Percentiles rank a stretch among this genome's conserved stretches.
Conservation (phyloP, 768 basidiomycete genomes). For the Melanogaster broomeanus region DNA sequence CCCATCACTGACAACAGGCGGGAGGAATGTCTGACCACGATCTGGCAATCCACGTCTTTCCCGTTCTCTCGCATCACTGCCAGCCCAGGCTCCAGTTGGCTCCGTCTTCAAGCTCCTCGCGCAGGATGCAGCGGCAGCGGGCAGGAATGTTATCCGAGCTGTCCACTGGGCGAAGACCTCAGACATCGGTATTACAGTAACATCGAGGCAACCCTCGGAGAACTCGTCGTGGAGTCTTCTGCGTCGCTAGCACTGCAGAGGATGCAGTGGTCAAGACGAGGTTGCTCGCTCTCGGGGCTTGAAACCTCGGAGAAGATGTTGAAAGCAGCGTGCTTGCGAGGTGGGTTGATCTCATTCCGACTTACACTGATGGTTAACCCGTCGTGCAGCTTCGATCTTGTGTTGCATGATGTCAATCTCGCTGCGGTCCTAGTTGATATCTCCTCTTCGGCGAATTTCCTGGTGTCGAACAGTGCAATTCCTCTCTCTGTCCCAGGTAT, state of each 20-base stretch:
- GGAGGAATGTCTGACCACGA: constrained; percentile 32
- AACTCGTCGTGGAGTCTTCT: constrained; percentile 15
- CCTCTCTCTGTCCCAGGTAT: constrained; percentile 25
- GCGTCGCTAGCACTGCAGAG: constrained; percentile 15
- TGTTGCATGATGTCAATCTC: constrained; percentile 20
- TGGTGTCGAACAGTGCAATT: constrained; percentile 21
- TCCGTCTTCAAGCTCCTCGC: constrained; percentile 19
- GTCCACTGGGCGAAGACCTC: constrained; percentile 23
- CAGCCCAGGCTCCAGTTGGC: constrained; percentile 5
- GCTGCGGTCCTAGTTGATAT: constrained; percentile 20
- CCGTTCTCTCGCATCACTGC: constrained; percentile 14
- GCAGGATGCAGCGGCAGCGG: constrained; percentile 14
- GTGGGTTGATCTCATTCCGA: background rate
- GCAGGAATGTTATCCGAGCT: constrained; percentile 24
- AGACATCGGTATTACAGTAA: constrained; percentile 16
- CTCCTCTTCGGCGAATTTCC: constrained; percentile 22
- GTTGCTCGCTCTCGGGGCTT: too few relatives aligned
- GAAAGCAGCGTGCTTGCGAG: constrained; percentile 6
- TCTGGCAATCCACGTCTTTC: constrained; percentile 33
- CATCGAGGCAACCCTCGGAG: constrained; percentile 16
- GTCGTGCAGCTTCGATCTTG: constrained; percentile 18
- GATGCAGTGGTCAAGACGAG: constrained; percentile 26
- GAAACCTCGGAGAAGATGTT: constrained; percentile 8
- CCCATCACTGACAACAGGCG: constrained; percentile 23
- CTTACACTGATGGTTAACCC: background rate